Evolutionary conservation across 257 asterid species (phyloP).

Genomic region (Nicotiana attenuata): DNA sequence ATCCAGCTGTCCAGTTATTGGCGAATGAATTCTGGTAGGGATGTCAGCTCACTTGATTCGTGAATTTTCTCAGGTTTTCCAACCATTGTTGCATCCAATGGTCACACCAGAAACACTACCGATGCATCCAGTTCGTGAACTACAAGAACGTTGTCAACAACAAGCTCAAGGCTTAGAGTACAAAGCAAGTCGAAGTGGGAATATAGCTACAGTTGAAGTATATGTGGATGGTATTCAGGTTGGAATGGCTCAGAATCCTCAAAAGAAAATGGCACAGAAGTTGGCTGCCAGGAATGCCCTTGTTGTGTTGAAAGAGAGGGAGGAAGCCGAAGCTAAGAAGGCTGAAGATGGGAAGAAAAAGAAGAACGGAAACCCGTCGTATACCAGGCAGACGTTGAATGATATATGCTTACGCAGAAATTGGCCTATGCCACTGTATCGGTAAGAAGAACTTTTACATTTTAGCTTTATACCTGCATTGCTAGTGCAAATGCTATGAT

Average conservation of each 20-base stretch:
- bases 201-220: slow-evolving; percentile 87
- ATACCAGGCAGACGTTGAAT: slow-evolving; percentile 90
- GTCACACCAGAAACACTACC: slow-evolving; percentile 99
- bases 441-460: slow-evolving; percentile 30
- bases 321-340: slow-evolving; percentile 51
- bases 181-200: slow-evolving; percentile 77
- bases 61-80: slow-evolving; percentile 58
- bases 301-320: slow-evolving; percentile 75
- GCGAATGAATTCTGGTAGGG: not conserved
- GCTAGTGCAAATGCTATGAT: not conserved
- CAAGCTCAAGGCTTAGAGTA: slow-evolving; percentile 96
- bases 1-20: slow-evolving; percentile 6
- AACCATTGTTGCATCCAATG: slow-evolving; percentile 88
- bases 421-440: slow-evolving; percentile 97
- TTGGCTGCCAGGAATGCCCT: slow-evolving; percentile 98
- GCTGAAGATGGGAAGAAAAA: slow-evolving; percentile 49
- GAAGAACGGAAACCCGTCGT: slow-evolving; percentile 69
- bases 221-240: slow-evolving; percentile 85
- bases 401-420: slow-evolving; percentile 91
- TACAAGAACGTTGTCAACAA: slow-evolving; percentile 98
- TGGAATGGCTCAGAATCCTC: slow-evolving; percentile 83
- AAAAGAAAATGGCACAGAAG: slow-evolving; percentile 98
- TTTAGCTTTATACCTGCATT: not conserved
- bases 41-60: not conserved
- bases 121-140: slow-evolving; percentile 96